Conservation (phyloP, 2,329 filamentous ascomycete species). For the Scolecobasidium constrictum region DNA sequence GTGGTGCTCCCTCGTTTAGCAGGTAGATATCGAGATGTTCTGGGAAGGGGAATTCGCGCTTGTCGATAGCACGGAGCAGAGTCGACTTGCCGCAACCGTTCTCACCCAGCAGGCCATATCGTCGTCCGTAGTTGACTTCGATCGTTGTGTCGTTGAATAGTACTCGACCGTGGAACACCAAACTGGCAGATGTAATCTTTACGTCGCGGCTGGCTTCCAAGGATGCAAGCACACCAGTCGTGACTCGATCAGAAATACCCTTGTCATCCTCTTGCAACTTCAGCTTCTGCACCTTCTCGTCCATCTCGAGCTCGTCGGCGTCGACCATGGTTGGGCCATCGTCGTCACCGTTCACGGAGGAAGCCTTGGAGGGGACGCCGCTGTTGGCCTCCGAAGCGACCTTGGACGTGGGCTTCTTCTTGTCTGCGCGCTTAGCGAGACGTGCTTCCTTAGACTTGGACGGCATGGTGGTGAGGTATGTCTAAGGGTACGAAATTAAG, state of each 20-base stretch:
- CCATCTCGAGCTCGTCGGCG: constrained; percentile 47
- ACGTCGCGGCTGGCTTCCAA: constrained; percentile 79
- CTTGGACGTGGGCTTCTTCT: constrained; percentile 62
- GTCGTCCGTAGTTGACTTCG: constrained; percentile 83
- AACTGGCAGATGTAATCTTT: constrained; percentile 86
- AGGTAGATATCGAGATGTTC: constrained; percentile 98
- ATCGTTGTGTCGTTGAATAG: constrained; percentile 88
- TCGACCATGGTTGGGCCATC: constrained; percentile 44
- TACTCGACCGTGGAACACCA: constrained; percentile 97
- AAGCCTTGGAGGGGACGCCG: constrained; percentile 51
- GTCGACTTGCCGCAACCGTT: constrained; percentile 99
- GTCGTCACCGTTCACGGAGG: constrained; percentile 62
- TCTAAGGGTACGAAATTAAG: not conserved
- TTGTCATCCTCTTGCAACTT: constrained; percentile 91
- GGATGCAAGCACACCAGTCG: constrained; percentile 89
- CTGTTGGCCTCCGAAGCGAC: constrained; percentile 57
- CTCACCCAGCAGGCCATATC: constrained; percentile 92
- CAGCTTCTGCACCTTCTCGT: constrained; percentile 75
- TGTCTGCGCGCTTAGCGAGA: constrained; percentile 62
- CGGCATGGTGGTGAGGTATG: constrained; percentile 31
- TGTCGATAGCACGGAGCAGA: constrained; percentile 87
- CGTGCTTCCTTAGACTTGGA: constrained; percentile 60
- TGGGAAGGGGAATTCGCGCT: constrained; percentile 90
- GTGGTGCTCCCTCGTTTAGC: constrained; percentile 90
- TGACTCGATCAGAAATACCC: constrained; percentile 93